Percentiles rank a stretch among this genome's conserved stretches.
These are phyloP conservation scores for Luffa aegyptiaca DNA, from an alignment of 306 rosid species.

Conservation along the genomic window DNA sequence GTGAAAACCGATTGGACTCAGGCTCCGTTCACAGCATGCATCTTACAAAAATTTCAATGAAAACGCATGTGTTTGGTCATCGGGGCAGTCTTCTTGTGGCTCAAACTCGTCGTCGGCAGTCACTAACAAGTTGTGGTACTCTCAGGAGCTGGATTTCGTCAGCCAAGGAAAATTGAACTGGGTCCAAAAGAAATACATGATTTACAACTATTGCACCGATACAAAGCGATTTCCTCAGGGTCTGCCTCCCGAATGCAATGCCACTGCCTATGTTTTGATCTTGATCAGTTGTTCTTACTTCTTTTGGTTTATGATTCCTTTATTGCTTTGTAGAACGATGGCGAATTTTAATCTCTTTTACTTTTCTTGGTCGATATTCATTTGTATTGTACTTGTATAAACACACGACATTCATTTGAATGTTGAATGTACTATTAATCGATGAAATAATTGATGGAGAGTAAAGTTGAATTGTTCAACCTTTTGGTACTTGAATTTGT, in stretches of 20 bases:
- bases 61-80: neutral
- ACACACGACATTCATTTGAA: too few species aligned
- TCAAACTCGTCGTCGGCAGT: neutral
- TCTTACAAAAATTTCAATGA: neutral
- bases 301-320: neutral
- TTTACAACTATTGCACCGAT: neutral
- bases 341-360: too few species aligned
- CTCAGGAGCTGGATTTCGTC: neutral
- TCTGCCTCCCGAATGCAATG: neutral
- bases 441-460: too few species aligned
- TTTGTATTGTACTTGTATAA: too few species aligned
- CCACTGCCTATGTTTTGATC: neutral
- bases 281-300: too few species aligned
- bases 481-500: too few species aligned
- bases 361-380: too few species aligned
- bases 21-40: too few species aligned
- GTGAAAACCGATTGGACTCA: too few species aligned
- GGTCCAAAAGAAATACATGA: neutral
- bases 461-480: too few species aligned
- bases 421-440: too few species aligned
- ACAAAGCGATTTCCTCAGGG: neutral
- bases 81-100: neutral
- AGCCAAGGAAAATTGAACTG: neutral
- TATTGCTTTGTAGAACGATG: neutral
- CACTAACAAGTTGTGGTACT: neutral